phyloP scores from a whole-genome alignment of 2,329 filamentous ascomycete species.

The Pseudocercospora musae region DNA sequence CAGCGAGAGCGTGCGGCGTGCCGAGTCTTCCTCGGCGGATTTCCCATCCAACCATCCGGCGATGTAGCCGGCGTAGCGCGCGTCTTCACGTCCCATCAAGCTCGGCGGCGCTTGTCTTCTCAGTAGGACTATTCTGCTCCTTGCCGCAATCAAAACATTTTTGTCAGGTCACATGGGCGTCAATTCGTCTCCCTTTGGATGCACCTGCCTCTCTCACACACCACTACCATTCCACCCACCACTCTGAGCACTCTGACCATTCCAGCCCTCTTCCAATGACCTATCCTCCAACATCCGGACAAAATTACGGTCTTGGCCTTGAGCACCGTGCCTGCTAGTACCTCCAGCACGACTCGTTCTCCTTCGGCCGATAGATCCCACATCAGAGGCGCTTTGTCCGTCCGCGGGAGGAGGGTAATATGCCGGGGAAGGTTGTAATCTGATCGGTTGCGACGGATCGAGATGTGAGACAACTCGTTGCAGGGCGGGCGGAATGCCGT shows the following conservation, averaged over 20 bases:
- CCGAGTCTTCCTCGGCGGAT: background rate
- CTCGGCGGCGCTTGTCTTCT: background rate
- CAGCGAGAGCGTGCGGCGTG: background rate
- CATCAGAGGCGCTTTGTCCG: constrained; percentile 66
- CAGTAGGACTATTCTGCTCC: background rate
- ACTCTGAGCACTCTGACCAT: constrained; percentile 19
- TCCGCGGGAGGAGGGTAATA: constrained; percentile 95
- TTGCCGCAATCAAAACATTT: background rate
- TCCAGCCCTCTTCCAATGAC: constrained; percentile 82
- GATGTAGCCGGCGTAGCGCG: background rate
- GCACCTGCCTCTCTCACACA: background rate
- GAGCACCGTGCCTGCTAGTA: constrained; percentile 45
- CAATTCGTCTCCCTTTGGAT: background rate
- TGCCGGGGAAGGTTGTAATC: constrained; percentile 89
- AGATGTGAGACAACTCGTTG: constrained; percentile 94
- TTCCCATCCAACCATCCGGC: background rate
- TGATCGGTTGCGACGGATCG: constrained; percentile 89
- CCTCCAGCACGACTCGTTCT: constrained; percentile 53
- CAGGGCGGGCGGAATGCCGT: constrained; percentile 83
- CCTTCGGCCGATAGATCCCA: constrained; percentile 66
- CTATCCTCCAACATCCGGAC: constrained; percentile 93
- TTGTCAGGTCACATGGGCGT: background rate
- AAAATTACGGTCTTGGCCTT: constrained; percentile 67
- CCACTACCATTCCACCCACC: constrained; percentile 22
- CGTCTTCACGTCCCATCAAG: background rate